A percentile compares a stretch with the other conserved stretches of the same genome.
phyloP scores from a whole-genome alignment of 495 filamentous ascomycete genomes.

The Jackrogersella minutella region DNA sequence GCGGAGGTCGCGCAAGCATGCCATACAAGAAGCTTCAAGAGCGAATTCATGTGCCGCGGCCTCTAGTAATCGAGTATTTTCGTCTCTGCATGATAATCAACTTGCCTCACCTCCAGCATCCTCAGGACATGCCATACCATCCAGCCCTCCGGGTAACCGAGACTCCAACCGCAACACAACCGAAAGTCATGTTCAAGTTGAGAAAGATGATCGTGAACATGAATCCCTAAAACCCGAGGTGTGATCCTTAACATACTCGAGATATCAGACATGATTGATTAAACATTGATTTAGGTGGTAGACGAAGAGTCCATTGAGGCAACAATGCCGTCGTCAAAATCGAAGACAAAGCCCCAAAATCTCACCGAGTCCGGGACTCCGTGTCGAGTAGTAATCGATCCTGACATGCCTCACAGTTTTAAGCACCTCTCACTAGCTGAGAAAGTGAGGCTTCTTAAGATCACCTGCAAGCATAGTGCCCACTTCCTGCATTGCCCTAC shows the following conservation, averaged over 20 bases:
- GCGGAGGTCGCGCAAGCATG: background rate
- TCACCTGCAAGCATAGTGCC: conserved; percentile 7
- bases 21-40: background rate
- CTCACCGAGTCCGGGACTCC: background rate
- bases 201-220: background rate
- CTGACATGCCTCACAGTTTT: background rate
- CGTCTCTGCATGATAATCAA: background rate
- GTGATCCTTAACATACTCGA: background rate
- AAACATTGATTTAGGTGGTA: conserved; percentile 1
- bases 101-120: conserved; percentile 15
- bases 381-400: background rate
- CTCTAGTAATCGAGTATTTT: background rate
- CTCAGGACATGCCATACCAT: background rate
- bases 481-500: conserved; percentile 18
- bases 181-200: background rate
- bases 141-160: background rate
- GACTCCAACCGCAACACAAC: background rate
- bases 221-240: background rate
- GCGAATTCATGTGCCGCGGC: background rate
- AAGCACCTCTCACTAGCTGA: conserved; percentile 13
- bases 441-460: conserved; percentile 29
- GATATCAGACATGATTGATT: background rate
- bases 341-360: background rate
- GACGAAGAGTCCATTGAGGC: background rate
- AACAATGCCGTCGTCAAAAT: background rate